Conservation (phyloP, 1,139 yeast genomes). For the Sugiyamaella grinbergsii region DNA sequence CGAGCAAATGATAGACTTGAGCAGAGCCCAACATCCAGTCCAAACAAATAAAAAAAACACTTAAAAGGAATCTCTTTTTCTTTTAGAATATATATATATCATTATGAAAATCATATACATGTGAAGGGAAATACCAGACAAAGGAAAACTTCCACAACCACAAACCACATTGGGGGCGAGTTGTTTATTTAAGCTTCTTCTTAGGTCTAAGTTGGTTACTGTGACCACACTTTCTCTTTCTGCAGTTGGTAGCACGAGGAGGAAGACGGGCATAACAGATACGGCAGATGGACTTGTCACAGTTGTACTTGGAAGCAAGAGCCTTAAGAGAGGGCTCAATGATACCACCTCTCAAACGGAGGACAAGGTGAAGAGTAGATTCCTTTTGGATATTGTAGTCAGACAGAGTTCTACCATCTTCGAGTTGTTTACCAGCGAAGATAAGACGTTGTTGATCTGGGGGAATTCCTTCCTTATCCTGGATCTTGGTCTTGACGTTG, state of each 20-base stretch:
- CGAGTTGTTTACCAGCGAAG: conserved; percentile 93
- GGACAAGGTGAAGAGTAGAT: conserved; percentile 83
- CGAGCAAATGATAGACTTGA: neutral
- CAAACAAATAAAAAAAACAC: no score
- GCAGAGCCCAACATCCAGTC: neutral
- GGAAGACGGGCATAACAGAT: conserved; percentile 99
- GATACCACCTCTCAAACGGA: conserved; percentile 93
- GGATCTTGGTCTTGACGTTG: conserved; percentile 91
- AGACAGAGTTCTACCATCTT: conserved; percentile 88
- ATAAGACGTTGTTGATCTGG: conserved; percentile 94
- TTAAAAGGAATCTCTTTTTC: conserved; percentile 10
- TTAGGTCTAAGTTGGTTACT: conserved; percentile 99
- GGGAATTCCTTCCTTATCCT: conserved; percentile 94
- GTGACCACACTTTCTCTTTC: conserved; percentile 99
- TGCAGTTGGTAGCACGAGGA: conserved; percentile 99
- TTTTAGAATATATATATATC: conserved; percentile 22
- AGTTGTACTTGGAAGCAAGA: conserved; percentile 99
- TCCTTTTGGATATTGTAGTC: conserved; percentile 96
- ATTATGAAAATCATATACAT: conserved; percentile 19
- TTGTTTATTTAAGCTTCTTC: conserved; percentile 95
- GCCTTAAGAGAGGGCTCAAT: conserved; percentile 99
- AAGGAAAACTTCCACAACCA: conserved; percentile 8
- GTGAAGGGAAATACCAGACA: conserved; percentile 8
- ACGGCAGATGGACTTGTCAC: conserved; percentile 99
- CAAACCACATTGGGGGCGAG: conserved; percentile 33